phyloP scores from a whole-genome alignment of 192 early-diverging fungal species.

The Nowakowskiella sp. region DNA sequence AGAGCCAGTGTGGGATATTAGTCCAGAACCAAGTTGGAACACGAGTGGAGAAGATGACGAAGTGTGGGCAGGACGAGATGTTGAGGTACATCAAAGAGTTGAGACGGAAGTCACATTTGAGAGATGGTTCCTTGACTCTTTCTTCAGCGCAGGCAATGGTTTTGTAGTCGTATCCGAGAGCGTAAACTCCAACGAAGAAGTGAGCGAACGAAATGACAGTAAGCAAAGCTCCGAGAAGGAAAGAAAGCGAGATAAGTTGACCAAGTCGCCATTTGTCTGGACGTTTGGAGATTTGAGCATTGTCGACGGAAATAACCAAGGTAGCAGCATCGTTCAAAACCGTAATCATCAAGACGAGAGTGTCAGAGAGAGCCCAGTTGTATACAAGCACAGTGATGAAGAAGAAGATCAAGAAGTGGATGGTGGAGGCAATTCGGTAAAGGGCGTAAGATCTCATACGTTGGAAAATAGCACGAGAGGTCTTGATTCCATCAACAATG shows the following conservation, averaged over 20 bases:
- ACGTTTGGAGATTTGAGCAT: conserved; percentile 66
- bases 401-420: conserved; percentile 91
- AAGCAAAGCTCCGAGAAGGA: conserved; percentile 65
- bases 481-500: conserved; percentile 86
- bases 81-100: conserved; percentile 92
- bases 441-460: conserved; percentile 82
- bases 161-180: conserved; percentile 44
- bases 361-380: conserved; percentile 75
- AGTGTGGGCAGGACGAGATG: conserved; percentile 84
- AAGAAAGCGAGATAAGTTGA: conserved; percentile 80
- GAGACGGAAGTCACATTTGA: conserved; percentile 46
- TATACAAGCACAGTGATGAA: conserved; percentile 79
- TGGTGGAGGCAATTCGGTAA: conserved; percentile 92
- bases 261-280: conserved; percentile 85
- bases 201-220: conserved; percentile 62
- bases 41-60: conserved; percentile 92
- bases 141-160: background rate
- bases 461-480: conserved; percentile 91
- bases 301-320: conserved; percentile 85
- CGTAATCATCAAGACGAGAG: conserved; percentile 79
- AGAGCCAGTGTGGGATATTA: conserved; percentile 70
- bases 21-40: conserved; percentile 81
- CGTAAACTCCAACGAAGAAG: conserved; percentile 68
- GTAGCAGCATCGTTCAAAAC: conserved; percentile 90
- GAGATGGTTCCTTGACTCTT: background rate